Evolutionary conservation across 208 protist genomes (phyloP).

Genomic region (Vickermania ingenoplastis): DNA sequence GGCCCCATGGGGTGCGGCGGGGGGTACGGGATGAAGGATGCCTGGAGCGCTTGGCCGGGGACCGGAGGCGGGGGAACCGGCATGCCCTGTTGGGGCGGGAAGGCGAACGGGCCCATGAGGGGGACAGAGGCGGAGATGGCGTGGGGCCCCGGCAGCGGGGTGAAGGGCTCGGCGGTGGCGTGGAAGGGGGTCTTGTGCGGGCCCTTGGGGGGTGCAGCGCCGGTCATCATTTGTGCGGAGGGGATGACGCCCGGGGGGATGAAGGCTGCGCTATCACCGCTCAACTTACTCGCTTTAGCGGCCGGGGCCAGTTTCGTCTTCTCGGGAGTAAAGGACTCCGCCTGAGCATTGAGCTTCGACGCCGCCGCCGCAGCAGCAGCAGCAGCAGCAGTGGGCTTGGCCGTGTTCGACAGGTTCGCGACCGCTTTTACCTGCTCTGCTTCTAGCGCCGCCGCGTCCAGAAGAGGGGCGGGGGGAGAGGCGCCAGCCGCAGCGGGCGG

Average conservation of each 20-base stretch:
- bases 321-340: constrained; percentile 42
- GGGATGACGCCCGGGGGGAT: background rate
- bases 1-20: background rate
- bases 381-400: no score
- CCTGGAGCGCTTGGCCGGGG: no score
- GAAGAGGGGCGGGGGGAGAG: background rate
- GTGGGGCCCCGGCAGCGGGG: no score
- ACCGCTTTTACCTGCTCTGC: background rate
- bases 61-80: background rate
- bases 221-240: background rate
- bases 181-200: no score
- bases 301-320: constrained; percentile 5
- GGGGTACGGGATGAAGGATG: no score
- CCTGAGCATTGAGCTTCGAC: constrained; percentile 53
- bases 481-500: background rate
- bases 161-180: background rate
- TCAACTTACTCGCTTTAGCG: no score
- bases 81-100: background rate
- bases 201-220: no score
- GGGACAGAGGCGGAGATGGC: background rate
- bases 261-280: background rate
- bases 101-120: background rate
- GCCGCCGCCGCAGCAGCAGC: no score
- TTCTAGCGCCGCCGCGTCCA: background rate
- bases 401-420: background rate